Conservation (phyloP, 73 alveolate genomes). For the Blepharisma stoltei region DNA sequence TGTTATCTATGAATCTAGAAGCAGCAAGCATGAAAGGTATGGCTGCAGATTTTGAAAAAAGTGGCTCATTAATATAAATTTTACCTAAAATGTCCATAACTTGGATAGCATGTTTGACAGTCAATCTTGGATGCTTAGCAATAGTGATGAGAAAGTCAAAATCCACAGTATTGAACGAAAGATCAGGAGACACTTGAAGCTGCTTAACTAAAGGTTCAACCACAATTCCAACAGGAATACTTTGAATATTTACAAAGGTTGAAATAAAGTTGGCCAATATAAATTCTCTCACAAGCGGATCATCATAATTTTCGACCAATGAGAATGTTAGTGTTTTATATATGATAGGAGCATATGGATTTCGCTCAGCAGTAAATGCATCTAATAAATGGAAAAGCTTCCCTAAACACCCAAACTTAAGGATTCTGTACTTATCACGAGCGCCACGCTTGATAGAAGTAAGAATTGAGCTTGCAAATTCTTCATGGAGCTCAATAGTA, state of each 20-base stretch:
- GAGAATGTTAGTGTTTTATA: constrained; percentile 86
- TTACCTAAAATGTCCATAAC: constrained; percentile 88
- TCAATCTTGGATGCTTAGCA: constrained; percentile 90
- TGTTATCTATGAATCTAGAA: constrained; percentile 55
- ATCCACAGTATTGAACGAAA: constrained; percentile 88
- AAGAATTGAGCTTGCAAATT: constrained; percentile 48
- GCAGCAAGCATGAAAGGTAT: constrained; percentile 64
- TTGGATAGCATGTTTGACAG: constrained; percentile 83
- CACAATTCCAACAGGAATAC: constrained; percentile 92
- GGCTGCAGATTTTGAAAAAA: constrained; percentile 61
- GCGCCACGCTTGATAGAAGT: constrained; percentile 53
- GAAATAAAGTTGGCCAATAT: constrained; percentile 78
- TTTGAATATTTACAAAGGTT: constrained; percentile 65
- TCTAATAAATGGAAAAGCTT: constrained; percentile 63
- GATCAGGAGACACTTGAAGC: constrained; percentile 72
- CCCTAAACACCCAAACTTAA: constrained; percentile 53
- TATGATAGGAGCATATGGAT: constrained; percentile 89
- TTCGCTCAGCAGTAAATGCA: constrained; percentile 79
- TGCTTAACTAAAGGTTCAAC: constrained; percentile 92
- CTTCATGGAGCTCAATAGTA: constrained; percentile 58
- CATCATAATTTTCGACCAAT: constrained; percentile 90
- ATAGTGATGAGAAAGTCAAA: constrained; percentile 83
- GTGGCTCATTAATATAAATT: constrained; percentile 71
- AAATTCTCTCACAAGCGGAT: constrained; percentile 80
- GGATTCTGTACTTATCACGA: constrained; percentile 61